Evolutionary conservation across 768 basidiomycete species (phyloP).

Genomic region (Tylopilus felleus): DNA sequence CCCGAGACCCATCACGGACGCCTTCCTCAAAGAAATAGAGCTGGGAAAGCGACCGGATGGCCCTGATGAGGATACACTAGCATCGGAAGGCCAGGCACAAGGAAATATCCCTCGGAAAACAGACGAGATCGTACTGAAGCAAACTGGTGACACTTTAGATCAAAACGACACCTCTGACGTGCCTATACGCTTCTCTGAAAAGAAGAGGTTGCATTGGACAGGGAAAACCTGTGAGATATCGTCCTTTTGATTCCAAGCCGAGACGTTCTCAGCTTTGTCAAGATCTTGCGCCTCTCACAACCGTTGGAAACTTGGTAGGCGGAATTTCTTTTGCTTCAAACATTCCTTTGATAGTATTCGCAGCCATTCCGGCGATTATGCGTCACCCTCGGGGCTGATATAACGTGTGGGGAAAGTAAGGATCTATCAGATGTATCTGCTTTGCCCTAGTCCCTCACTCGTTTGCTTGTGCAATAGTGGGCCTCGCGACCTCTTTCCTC

Average conservation of each 20-base stretch:
- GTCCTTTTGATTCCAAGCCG: neutral
- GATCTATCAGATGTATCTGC: neutral
- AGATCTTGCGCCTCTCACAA: conserved; percentile 83
- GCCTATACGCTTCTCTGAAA: conserved; percentile 70
- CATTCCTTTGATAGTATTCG: neutral
- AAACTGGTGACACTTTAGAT: conserved; percentile 34
- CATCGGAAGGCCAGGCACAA: conserved; percentile 17
- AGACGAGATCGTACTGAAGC: conserved; percentile 28
- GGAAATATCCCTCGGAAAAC: neutral
- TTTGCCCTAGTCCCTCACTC: neutral
- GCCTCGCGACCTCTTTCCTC: conserved; percentile 87
- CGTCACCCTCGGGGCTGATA: conserved; percentile 83
- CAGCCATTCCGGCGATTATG: conserved; percentile 93
- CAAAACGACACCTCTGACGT: conserved; percentile 66
- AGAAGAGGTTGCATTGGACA: conserved; percentile 81
- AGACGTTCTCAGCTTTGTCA: conserved; percentile 29
- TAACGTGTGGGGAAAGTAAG: conserved; percentile 91
- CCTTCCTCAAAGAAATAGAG: conserved; percentile 56
- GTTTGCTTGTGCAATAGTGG: conserved; percentile 55
- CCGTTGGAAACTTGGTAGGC: conserved; percentile 86
- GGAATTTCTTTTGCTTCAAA: neutral
- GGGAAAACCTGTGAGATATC: conserved; percentile 73
- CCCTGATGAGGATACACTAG: neutral
- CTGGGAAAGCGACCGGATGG: conserved; percentile 19
- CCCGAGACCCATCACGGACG: conserved; percentile 57